Base-by-base conservation (phyloP, 805 yeast species). In the Ogataea nitratoaversa region DNA sequence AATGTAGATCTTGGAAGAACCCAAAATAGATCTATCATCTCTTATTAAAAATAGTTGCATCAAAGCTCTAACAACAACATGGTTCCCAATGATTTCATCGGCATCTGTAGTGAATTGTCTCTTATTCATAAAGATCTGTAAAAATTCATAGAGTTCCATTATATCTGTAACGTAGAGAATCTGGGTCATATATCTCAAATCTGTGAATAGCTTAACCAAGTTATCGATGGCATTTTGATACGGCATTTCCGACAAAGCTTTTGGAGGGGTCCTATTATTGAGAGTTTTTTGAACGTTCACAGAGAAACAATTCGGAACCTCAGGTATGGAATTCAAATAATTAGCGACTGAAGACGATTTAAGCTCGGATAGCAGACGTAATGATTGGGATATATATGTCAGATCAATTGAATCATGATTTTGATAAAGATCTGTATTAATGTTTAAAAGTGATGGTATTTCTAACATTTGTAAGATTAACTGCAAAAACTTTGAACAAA, bases 21-120 rank as follows among this genome's bases (percentile, higher is more conserved):
- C 90, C 19, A 80, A 49, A 2, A 84, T 64, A 1, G 78, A 64
- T 38, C 71, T 72, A 55, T 82, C 80, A 52, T 82, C 85, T 44
- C 87, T 65, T 8, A 83, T 65, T 19, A 82, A 62, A 50, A 74
- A 79, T 18, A 82, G 61, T 40, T 82, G 86, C 49, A 80, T 72
- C 9, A 80, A 50, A 2, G 84, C 84, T 43, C 90, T 68, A 1
- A 82, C 71, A n/a, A 84, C 56, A 6, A 71, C 74, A 46, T 69
- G 72, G 32, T 60, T 50, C 0, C 65, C 65, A n/a, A 53, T 27
- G 5, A 61, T 49, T 34, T 60, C 65, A 48, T 57, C 60, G 0
- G 44, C 46, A 28, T 53, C 59, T 23, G 40, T 32, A 5, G 53
- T 50, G 23, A 48, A 40, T 16, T 42, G 47, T 27, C 67, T 46